Percentiles rank a stretch among this genome's conserved stretches.
Conservation (phyloP, 345 rosid species). For the Draba incana region DNA sequence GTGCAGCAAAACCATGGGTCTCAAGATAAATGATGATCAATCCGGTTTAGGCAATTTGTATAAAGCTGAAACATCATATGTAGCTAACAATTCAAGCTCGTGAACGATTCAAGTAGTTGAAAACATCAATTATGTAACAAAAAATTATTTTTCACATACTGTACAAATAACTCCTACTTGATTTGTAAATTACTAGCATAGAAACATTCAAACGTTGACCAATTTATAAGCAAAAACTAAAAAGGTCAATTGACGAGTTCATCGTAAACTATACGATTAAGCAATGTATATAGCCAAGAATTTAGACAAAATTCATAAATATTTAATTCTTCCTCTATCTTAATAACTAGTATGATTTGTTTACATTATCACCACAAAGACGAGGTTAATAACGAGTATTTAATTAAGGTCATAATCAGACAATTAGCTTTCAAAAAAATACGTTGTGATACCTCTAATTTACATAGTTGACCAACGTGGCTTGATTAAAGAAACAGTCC, state of each 20-base stretch:
- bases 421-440: constrained; percentile 16
- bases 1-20: no score
- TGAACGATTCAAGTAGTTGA: not conserved
- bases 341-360: not conserved
- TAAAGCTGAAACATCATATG: not conserved
- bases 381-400: not conserved
- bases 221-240: not conserved
- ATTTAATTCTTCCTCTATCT: not conserved
- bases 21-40: no score
- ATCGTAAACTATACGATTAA: not conserved
- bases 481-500: not conserved
- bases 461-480: constrained; percentile 35
- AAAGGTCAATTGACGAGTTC: constrained; percentile 5
- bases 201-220: not conserved
- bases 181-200: not conserved
- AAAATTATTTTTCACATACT: no score
- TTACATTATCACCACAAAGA: not conserved
- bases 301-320: not conserved
- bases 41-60: no score
- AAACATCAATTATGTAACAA: no score
- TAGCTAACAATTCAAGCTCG: not conserved
- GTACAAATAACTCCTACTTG: no score
- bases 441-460: not conserved
- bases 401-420: not conserved
- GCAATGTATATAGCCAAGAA: constrained; percentile 21